Conservation (phyloP, 2,329 filamentous ascomycete genomes). For the Diaporthe nobilis region DNA sequence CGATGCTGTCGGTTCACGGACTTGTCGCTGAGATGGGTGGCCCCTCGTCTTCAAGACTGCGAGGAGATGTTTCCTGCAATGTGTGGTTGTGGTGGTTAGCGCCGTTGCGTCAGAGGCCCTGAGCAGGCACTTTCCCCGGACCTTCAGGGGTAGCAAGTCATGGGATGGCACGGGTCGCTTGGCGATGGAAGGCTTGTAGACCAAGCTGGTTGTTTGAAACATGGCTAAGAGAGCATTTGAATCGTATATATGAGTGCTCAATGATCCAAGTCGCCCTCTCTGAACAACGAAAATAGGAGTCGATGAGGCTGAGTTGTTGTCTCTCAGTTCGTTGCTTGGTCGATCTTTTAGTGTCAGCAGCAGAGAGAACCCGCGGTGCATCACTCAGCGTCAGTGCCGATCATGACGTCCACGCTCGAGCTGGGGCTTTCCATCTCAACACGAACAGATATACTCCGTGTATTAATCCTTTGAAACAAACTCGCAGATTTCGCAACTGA, state of each 20-base stretch:
- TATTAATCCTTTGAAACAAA: neutral
- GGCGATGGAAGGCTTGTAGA: neutral
- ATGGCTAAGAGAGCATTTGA: slow-evolving; percentile 9
- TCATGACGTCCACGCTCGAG: neutral
- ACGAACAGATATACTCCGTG: too few species aligned
- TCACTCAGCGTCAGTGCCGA: neutral
- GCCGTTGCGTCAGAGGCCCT: neutral
- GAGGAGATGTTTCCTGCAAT: neutral
- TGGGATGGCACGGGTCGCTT: slow-evolving; percentile 10
- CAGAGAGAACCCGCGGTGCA: too few species aligned
- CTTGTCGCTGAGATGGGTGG: too few species aligned
- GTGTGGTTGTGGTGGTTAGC: neutral
- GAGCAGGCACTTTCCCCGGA: neutral
- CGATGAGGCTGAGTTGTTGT: neutral
- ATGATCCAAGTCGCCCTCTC: neutral
- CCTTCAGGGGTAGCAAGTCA: slow-evolving; percentile 14
- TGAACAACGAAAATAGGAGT: neutral
- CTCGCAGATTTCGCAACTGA: neutral
- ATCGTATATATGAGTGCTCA: neutral
- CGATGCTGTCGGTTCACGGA: neutral
- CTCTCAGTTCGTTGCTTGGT: neutral
- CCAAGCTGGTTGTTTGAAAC: slow-evolving; percentile 21
- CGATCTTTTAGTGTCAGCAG: neutral
- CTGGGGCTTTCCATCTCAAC: neutral
- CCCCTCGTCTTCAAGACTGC: neutral